Evolutionary conservation across 257 asterid species (phyloP).

Genomic region (Primulina huaijiensis): DNA sequence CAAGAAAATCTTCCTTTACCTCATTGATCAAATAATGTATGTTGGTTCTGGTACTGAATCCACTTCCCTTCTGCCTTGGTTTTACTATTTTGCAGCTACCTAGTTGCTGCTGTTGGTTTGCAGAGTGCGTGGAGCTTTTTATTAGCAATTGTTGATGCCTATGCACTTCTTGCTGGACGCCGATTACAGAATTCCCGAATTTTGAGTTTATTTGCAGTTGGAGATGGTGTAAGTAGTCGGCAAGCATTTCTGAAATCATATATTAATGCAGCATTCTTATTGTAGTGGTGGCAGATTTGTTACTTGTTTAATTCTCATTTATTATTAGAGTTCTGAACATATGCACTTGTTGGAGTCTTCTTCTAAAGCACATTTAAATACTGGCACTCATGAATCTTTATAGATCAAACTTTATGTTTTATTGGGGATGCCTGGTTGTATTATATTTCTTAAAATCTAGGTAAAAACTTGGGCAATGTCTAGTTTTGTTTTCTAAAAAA

Average conservation of each 20-base stretch:
- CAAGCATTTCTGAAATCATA: slow-evolving; percentile 2
- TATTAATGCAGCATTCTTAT: neutral
- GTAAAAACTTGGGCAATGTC: too few species aligned
- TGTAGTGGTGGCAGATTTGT: neutral
- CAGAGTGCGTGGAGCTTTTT: slow-evolving; percentile 96
- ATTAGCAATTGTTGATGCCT: slow-evolving; percentile 66
- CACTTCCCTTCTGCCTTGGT: slow-evolving; percentile 3
- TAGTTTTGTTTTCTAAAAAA: neutral
- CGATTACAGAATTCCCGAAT: slow-evolving; percentile 68
- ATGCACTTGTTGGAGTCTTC: too few species aligned
- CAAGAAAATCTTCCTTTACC: too few species aligned
- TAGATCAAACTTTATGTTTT: too few species aligned
- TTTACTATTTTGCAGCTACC: slow-evolving; percentile 50
- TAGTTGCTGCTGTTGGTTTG: slow-evolving; percentile 92
- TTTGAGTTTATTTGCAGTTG: slow-evolving; percentile 78
- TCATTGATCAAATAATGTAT: too few species aligned
- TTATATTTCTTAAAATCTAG: too few species aligned
- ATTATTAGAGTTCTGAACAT: too few species aligned
- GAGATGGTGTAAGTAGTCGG: slow-evolving; percentile 84
- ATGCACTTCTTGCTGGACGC: slow-evolving; percentile 91
- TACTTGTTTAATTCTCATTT: too few species aligned
- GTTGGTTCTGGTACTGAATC: neutral
- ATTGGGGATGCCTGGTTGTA: too few species aligned
- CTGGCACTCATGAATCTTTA: too few species aligned
- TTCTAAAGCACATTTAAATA: too few species aligned